Evolutionary conservation across 2,329 filamentous ascomycete species (phyloP), one percentile per base, ranked within the genome.

Genomic region (Calonectria pauciramosa): DNA sequence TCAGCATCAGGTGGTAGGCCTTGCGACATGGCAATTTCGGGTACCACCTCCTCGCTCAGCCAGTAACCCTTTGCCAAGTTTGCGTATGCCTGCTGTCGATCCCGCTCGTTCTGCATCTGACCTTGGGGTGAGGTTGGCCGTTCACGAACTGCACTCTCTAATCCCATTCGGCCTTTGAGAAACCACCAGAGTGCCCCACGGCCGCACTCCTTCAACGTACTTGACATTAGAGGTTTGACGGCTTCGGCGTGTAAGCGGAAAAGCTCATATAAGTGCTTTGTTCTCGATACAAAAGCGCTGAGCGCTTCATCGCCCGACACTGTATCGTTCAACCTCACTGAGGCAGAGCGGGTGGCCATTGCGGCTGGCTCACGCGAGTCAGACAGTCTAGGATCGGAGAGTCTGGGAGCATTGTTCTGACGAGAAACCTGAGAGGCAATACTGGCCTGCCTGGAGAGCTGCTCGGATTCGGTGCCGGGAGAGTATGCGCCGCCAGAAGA

Each of bases 101-200:
- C 84, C 76, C 90, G 86, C 76, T 91, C 87, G 76, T 88, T 89
- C 79, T 89, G 86, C 82, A 89, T 87, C 77, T 91, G 87, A 11
- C 85, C 87, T 75, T 92, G 89, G 6, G 90, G 87, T 9, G 84
- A 80, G 47, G 67, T 82, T 36, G 93, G 89, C 9, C 91, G 90
- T 68, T 91, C 92, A 74, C 95, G 90, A 60, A 97, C 92, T 49
- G 93, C 88, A 16, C 86, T 85, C 83, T 98, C 96, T 67, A 98
- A 88, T 13, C 93, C 92, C 81, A 93, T 91, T 75, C 96, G 93
- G 26, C 96, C 96, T 78, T 92, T 94, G 59, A 98, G 83, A 81
- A 98, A 97, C 96, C 96, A 98, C 96, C 96, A 98, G 0, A 95
- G 87, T 4, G 92, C 93, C 30, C 93, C 93, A 72, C 94, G 90